A percentile compares a stretch with the other conserved stretches of the same genome.
Conservation (phyloP, 129 eudicot species). For the Ambrosia trifida region DNA sequence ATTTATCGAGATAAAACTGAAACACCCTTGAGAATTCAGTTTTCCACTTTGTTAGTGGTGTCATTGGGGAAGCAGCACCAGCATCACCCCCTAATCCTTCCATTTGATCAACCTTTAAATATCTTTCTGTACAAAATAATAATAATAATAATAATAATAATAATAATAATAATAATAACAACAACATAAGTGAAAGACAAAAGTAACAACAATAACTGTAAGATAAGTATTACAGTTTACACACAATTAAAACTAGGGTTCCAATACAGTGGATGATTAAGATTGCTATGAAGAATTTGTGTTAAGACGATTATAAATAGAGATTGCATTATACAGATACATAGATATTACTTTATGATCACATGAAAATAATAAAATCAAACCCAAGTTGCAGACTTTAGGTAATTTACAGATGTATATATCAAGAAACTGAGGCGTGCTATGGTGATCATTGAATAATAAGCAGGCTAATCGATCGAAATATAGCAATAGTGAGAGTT, state of each 20-base stretch:
- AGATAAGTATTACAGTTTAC: no score
- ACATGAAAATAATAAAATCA: no score
- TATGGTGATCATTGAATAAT: neutral
- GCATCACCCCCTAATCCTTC: conserved; percentile 43
- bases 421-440: conserved; percentile 1
- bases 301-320: conserved; percentile 10
- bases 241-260: neutral
- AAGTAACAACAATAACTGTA: neutral
- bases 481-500: neutral
- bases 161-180: no score
- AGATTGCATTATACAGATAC: neutral
- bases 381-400: neutral
- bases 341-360: no score
- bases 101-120: conserved; percentile 20
- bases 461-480: neutral
- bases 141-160: neutral
- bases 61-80: conserved; percentile 26
- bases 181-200: neutral
- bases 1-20: conserved; percentile 43
- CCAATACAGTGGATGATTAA: neutral
- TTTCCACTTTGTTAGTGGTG: conserved; percentile 45
- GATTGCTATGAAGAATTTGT: conserved; percentile 13
- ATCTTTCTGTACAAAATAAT: conserved; percentile 25
- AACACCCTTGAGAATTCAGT: conserved; percentile 5
- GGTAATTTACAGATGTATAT: neutral